Evolutionary conservation across 176 grass and related monocot genomes (phyloP).

Genomic region (Phyllostachys edulis): DNA sequence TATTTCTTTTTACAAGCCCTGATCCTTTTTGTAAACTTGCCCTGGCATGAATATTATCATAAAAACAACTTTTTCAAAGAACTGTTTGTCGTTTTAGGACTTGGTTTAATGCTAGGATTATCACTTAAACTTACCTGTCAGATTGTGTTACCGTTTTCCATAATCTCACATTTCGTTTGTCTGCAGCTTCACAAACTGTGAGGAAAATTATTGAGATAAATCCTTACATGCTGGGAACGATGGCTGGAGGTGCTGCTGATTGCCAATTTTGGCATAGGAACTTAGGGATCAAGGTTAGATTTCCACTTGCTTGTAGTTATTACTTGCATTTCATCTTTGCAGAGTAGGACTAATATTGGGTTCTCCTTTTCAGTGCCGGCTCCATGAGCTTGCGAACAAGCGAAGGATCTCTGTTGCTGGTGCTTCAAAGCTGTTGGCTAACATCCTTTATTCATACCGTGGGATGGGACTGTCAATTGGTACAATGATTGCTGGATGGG

Average conservation of each 20-base stretch:
- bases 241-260: constrained; percentile 94
- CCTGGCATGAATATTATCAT: neutral
- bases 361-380: constrained; percentile 56
- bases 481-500: constrained; percentile 99
- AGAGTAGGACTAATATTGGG: neutral
- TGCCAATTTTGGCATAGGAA: constrained; percentile 98
- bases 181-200: constrained; percentile 86
- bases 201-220: constrained; percentile 99
- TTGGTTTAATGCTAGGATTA: neutral
- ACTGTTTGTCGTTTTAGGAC: neutral
- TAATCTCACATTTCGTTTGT: neutral
- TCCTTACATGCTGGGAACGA: constrained; percentile 96
- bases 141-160: neutral
- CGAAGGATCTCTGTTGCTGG: constrained; percentile 82
- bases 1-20: neutral
- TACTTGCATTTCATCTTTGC: neutral
- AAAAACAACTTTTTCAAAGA: neutral
- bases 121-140: neutral
- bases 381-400: constrained; percentile 95
- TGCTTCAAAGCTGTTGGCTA: constrained; percentile 83
- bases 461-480: constrained; percentile 91
- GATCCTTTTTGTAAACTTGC: constrained; percentile 11
- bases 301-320: neutral
- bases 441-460: constrained; percentile 84
- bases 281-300: constrained; percentile 81